Evolutionary conservation across 192 early-diverging fungal genomes (phyloP).

Genomic region (Podila clonocystis): DNA sequence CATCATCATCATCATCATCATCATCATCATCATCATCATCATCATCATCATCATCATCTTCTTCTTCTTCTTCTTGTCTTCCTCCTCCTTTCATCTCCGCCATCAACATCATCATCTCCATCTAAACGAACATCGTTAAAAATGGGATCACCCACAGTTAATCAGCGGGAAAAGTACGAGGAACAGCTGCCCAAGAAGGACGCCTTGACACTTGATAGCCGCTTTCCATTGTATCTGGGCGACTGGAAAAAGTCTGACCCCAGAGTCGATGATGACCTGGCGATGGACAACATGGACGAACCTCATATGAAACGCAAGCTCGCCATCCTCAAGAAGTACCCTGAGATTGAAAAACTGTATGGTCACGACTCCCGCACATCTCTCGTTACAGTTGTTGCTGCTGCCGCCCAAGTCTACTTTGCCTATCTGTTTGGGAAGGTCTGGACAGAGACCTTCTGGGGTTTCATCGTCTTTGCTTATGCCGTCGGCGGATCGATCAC

Average conservation of each 20-base stretch:
- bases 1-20: too few relatives aligned
- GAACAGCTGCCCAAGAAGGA: slow-evolving; percentile 38
- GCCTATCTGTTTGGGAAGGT: slow-evolving; percentile 83
- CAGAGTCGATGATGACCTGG: slow-evolving; percentile 74
- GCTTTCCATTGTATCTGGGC: slow-evolving; percentile 83
- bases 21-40: too few relatives aligned
- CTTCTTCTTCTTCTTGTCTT: too few relatives aligned
- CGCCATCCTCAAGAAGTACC: slow-evolving; percentile 87
- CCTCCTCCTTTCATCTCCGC: not conserved
- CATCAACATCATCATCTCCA: not conserved
- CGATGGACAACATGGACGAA: slow-evolving; percentile 91
- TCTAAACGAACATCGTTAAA: not conserved
- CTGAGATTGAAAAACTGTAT: slow-evolving; percentile 88
- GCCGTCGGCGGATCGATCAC: slow-evolving; percentile 87
- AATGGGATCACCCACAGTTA: slow-evolving; percentile 26
- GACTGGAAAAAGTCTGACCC: slow-evolving; percentile 87
- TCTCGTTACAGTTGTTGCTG: slow-evolving; percentile 73
- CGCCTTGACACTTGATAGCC: slow-evolving; percentile 62
- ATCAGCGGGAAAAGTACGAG: slow-evolving; percentile 35
- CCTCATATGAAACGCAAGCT: slow-evolving; percentile 93
- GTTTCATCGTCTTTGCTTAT: slow-evolving; percentile 74
- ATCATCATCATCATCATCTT: too few relatives aligned
- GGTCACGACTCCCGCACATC: slow-evolving; percentile 85
- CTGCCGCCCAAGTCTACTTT: slow-evolving; percentile 74
- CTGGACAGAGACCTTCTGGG: slow-evolving; percentile 70